These are phyloP conservation scores for Mycena polygramma DNA, from an alignment of 768 basidiomycete genomes.

Conservation along the genomic window DNA sequence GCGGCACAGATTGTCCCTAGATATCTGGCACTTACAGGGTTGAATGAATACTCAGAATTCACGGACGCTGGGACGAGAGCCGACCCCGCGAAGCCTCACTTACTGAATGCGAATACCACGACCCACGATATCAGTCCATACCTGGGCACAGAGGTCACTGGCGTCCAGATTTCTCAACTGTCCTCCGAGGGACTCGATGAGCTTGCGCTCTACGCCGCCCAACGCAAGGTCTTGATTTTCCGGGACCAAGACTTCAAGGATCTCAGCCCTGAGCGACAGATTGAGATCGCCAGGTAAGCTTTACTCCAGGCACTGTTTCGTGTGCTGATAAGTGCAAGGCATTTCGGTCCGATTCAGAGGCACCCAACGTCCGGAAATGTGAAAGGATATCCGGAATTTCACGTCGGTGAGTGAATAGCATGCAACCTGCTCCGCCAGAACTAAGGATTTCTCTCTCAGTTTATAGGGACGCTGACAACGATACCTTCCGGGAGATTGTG, in stretches of 20 bases:
- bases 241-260: slow-evolving; percentile 75
- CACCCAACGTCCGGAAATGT: slow-evolving; percentile 66
- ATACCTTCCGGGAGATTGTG: slow-evolving; percentile 58
- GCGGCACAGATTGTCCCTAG: slow-evolving; percentile 7
- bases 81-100: slow-evolving; percentile 64
- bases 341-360: slow-evolving; percentile 60
- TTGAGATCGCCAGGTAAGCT: slow-evolving; percentile 60
- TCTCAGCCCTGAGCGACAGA: slow-evolving; percentile 61
- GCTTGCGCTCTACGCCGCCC: slow-evolving; percentile 63
- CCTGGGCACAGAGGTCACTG: slow-evolving; percentile 61
- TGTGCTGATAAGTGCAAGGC: slow-evolving; percentile 40
- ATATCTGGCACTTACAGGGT: background rate
- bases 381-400: slow-evolving; percentile 69
- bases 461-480: slow-evolving; percentile 61
- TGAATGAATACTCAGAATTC: slow-evolving; percentile 34
- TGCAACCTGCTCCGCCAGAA: background rate
- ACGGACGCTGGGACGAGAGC: slow-evolving; percentile 61
- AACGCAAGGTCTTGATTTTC: slow-evolving; percentile 67
- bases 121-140: slow-evolving; percentile 60
- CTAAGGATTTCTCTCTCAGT: slow-evolving; percentile 47
- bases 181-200: slow-evolving; percentile 65
- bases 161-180: slow-evolving; percentile 67
- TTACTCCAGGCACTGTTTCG: background rate
- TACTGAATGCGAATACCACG: slow-evolving; percentile 56
- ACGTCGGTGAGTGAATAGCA: slow-evolving; percentile 56